Conservation (phyloP, 179 eudicot species). For the Gypsophila paniculata region DNA sequence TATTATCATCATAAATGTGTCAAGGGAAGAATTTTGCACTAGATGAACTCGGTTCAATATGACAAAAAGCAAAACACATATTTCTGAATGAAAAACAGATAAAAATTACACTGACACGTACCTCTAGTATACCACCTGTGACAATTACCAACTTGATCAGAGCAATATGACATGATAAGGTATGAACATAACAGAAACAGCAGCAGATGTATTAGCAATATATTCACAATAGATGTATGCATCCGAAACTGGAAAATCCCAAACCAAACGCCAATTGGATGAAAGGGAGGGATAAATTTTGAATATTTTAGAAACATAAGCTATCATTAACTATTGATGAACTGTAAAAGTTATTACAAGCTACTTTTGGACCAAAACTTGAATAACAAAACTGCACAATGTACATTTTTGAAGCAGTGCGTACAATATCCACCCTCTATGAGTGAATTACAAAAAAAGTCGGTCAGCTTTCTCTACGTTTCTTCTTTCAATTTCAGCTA, state of each 20-base stretch:
- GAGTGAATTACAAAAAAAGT: conserved; percentile 19
- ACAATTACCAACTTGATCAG: conserved; percentile 12
- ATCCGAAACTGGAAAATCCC: not conserved
- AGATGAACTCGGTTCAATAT: not conserved
- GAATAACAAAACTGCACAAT: conserved; percentile 64
- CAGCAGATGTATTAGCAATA: not conserved
- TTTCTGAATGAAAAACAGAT: conserved; percentile 1
- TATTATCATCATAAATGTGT: not conserved
- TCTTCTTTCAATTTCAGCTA: conserved; percentile 37
- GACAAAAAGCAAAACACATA: not conserved
- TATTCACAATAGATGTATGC: not conserved
- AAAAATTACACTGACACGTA: not conserved
- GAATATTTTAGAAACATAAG: not conserved
- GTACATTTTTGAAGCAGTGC: conserved; percentile 43
- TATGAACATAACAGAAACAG: not conserved
- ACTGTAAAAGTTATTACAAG: conserved; percentile 23
- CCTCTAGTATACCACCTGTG: conserved; percentile 20
- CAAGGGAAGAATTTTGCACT: not conserved
- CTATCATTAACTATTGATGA: conserved; percentile 18
- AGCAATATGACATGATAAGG: not conserved
- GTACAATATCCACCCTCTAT: conserved; percentile 25
- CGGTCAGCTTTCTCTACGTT: conserved; percentile 33
- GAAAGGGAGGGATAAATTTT: not conserved
- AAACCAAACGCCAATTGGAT: not conserved
- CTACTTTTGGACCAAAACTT: conserved; percentile 27